Evolutionary conservation across 2,329 filamentous ascomycete species (phyloP), one percentile per base, ranked within the genome.

Genomic region (Cordyceps pruinosa): DNA sequence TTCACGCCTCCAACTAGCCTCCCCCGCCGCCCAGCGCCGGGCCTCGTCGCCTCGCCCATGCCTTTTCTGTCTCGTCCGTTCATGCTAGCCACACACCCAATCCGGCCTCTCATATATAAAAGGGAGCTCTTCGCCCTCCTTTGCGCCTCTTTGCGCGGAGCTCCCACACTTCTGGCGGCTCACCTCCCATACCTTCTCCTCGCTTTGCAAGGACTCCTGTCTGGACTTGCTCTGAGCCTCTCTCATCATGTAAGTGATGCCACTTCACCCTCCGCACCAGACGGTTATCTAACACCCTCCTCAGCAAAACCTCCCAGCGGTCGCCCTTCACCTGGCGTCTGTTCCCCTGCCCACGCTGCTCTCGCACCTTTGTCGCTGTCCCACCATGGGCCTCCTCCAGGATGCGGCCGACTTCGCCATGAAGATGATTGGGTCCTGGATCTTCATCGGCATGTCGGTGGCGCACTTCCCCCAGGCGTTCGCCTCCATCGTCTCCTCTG

Each of bases 401-500:
- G 21, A 42, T 10, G 54, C 23, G 17, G 45, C 35, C 54, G 21
- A 58, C 48, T 56, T 69, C 47, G 32, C 72, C 65, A 51, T 59
- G 60, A 65, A 66, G 57, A 69, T 83, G 50, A 37, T 78, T 17
- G 63, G 69, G 56, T 82, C 82, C 0, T 81, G 80, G 73, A 49
- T 75, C 4, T 83, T 87, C 65, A 73, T 88, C 64, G 61, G 62
- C 53, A 61, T 74, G 19, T 76, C 81, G 0, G 65, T 75, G 26
- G 69, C 68, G 59, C 81, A 76, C 67, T 71, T 87, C 17, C 80
- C 82, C 1, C 57, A 63, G 25, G 83, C 84, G 1, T 65, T 86
- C 49, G 34, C 70, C 35, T 60, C 66, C 13, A 72, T 84, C 34
- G 15, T 80, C 46, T 61, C 63, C 30, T 61, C 65, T 9, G 60